phyloP scores from a whole-genome alignment of 176 grass and related monocot genomes.

The Eleusine coracana region DNA sequence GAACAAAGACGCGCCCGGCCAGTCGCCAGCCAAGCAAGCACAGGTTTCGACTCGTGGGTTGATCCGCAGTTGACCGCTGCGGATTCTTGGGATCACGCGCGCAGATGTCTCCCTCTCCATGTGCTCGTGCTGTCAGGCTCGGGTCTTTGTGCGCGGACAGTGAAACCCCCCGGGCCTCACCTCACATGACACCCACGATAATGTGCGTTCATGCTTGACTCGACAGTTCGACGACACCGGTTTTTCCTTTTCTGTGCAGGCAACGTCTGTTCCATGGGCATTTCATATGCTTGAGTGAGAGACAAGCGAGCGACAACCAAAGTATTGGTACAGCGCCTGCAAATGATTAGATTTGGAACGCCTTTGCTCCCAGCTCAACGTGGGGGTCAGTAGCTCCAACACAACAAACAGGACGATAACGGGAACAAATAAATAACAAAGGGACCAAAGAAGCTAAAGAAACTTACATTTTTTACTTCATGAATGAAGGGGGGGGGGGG shows the following conservation, averaged over 20 bases:
- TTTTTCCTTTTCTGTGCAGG: too few relatives aligned
- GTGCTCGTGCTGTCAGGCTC: background rate
- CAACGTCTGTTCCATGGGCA: background rate
- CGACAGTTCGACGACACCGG: background rate
- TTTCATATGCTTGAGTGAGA: slow-evolving; percentile 14
- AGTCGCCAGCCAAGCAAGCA: background rate
- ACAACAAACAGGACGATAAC: background rate
- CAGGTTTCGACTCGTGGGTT: background rate
- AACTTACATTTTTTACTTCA: slow-evolving; percentile 62
- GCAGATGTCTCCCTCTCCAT: background rate
- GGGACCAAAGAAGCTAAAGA: background rate
- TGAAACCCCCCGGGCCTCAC: background rate
- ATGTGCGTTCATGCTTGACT: background rate
- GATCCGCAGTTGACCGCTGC: background rate
- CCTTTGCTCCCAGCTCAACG: slow-evolving; percentile 18
- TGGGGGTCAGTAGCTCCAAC: background rate
- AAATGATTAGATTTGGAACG: slow-evolving; percentile 26
- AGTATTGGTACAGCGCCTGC: background rate
- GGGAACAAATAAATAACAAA: background rate
- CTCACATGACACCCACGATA: background rate
- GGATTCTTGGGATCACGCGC: background rate
- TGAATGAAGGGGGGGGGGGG: slow-evolving; percentile 48
- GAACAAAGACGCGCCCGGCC: background rate
- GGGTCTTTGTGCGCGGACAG: background rate
- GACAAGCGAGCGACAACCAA: slow-evolving; percentile 15